Conservation (phyloP, 2,329 filamentous ascomycete genomes). For the Acrodontium crateriforme region DNA sequence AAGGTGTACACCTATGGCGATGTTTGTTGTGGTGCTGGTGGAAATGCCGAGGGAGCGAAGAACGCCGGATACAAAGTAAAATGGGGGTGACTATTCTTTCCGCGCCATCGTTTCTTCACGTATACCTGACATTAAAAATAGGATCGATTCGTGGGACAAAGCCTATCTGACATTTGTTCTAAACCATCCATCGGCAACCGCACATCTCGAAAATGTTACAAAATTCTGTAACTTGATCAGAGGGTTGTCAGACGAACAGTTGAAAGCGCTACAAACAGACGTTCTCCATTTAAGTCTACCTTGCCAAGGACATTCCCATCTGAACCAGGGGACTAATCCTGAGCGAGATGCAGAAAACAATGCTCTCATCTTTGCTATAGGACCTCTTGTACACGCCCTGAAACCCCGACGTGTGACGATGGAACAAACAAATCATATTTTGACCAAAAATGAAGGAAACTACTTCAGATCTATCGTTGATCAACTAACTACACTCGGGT, state of each 20-base stretch:
- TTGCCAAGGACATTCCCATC: too few relatives aligned
- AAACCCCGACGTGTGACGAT: slow-evolving; percentile 57
- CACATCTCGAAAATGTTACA: neutral
- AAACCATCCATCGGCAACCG: slow-evolving; percentile 39
- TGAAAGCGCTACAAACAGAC: too few relatives aligned
- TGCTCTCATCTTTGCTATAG: too few relatives aligned
- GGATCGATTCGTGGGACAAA: slow-evolving; percentile 39
- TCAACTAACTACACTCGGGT: slow-evolving; percentile 51
- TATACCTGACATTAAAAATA: neutral
- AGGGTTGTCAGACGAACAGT: too few relatives aligned
- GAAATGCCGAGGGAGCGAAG: slow-evolving; percentile 50
- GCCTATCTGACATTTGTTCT: slow-evolving; percentile 44
- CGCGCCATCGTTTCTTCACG: too few relatives aligned
- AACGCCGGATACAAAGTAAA: slow-evolving; percentile 39
- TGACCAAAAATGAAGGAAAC: slow-evolving; percentile 31
- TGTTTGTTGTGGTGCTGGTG: slow-evolving; percentile 59
- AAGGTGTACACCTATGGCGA: slow-evolving; percentile 53
- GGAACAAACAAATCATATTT: slow-evolving; percentile 64
- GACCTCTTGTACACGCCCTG: too few relatives aligned
- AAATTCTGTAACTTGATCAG: too few relatives aligned
- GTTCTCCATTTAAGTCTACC: too few relatives aligned
- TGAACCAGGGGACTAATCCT: too few relatives aligned
- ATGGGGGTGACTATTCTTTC: too few relatives aligned
- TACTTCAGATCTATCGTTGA: slow-evolving; percentile 49
- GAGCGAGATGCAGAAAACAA: too few relatives aligned